Evolutionary conservation across 1,139 yeast species (phyloP), one percentile per base, ranked within the genome.

Genomic region (Hemisphaericaspora xylofermentans): DNA sequence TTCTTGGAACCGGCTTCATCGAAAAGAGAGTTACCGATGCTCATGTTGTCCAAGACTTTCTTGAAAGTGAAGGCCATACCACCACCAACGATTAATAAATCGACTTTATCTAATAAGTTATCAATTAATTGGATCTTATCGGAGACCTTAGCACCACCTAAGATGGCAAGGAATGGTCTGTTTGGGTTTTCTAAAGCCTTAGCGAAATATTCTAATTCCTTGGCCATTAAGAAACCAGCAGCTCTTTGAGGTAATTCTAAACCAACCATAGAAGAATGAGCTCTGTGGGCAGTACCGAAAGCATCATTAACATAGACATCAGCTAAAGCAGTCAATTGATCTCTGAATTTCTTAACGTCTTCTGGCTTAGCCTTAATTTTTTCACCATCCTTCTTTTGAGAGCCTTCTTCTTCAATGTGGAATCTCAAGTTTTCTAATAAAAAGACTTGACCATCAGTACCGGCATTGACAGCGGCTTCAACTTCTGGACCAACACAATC

Each of bases 11-110:
- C 98, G 45, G 81, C 96, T 62, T 80, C 86, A 66, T 91, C 98
- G 70, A 64, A 91, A 61, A 91, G 77, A 35, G 98, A 91, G 68
- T 82, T 74, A 66, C 98, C 98, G 59, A 93, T 93, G 49, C 80
- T 68, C 75, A 87, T 82, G 65, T 80, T 78, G 68, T 88, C 86
- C 56, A 88, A 69, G 45, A 91, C 85, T 80, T 93, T 91, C 79
- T 87, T 88, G 80, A 91, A 91, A 61, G 98, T 91, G 83, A 89
- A 91, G 46, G 98, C 91, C 98, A 91, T 91, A 74, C 98, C 98
- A 74, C 98, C 98, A 66, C 98, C 97, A 60, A 91, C 84, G 71
- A 91, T 88, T 67, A 91, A 78, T 51, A 83, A 71, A 71, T 93
- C 84, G 60, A 91, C 97, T 82, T 91, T 93, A 76, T 91, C 89